phyloP scores from a whole-genome alignment of 495 filamentous ascomycete species.

The Penicillium robsamsonii region DNA sequence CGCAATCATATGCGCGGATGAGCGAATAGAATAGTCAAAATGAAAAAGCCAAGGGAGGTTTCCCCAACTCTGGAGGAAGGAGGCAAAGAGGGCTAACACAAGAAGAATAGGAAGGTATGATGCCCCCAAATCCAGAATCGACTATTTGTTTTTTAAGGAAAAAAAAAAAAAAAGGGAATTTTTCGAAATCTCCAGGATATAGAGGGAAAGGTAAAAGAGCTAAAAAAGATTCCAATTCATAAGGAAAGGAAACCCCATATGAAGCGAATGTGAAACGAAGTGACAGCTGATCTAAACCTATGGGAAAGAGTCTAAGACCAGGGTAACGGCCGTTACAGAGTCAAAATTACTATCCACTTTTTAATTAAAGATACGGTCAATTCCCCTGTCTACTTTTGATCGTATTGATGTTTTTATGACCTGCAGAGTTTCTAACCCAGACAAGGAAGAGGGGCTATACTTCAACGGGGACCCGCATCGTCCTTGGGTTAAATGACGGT shows the following conservation, averaged over 20 bases:
- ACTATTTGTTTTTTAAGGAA: too few species aligned
- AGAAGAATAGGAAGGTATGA: constrained; percentile 13
- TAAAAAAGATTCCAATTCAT: too few species aligned
- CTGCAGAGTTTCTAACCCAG: constrained; percentile 9
- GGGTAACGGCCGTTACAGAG: constrained; percentile 6
- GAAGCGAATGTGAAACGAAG: constrained; percentile 10
- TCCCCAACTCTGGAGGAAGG: constrained; percentile 3
- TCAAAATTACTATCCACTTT: constrained; percentile 17
- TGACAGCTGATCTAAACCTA: constrained; percentile 8
- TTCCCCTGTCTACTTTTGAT: not conserved
- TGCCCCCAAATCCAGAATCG: constrained; percentile 8
- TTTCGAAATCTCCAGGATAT: not conserved
- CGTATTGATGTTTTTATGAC: not conserved
- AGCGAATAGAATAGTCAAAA: constrained; percentile 6
- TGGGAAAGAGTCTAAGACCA: constrained; percentile 16
- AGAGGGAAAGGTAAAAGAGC: not conserved
- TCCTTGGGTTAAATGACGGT: constrained; percentile 26
- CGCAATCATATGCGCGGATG: constrained; percentile 53
- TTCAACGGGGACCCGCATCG: constrained; percentile 22
- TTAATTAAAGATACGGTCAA: constrained; percentile 15
- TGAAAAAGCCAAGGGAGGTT: not conserved
- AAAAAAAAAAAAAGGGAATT: too few species aligned
- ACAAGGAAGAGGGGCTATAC: not conserved
- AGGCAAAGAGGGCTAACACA: not conserved
- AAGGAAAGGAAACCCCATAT: constrained; percentile 2